Evolutionary conservation across 345 rosid genomes (phyloP), one percentile per base, ranked within the genome.

Genomic region (Hypericum androsaemum): DNA sequence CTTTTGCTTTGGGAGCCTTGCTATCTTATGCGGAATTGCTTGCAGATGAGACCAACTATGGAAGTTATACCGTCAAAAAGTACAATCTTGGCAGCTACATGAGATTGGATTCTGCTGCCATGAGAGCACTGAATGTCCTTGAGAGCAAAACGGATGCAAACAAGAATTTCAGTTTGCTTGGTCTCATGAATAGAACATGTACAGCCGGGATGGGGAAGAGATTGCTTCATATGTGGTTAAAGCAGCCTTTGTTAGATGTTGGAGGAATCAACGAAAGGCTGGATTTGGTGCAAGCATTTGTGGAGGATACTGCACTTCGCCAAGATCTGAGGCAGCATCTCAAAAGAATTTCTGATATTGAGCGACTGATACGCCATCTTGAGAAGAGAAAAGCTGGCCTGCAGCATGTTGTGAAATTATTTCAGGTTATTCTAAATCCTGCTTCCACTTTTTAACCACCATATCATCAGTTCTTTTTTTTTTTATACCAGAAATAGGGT

Each of bases 191-290:
- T 72, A 85, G 98, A 74, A 92, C 97, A 12, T 88, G 97, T 64
- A 85, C 98, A 37, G 86, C 88, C 70, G 98, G 98, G 14, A 92
- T 92, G 97, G 98, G 95, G 28, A 88, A 86, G 55, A 74, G 98
- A 66, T 71, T 92, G 68, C 81, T 92, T 73, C 94, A 85, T 65
- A 70, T 78, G 85, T 92, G 98, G 97, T 78, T 92, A 45, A 92
- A 88, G 65, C 95, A 88, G 70, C 98, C 98, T 67, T 79, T 92
- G 7, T 55, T 88, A 53, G 86, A 88, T 73, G 81, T 81, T 39
- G 58, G 70, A 15, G 85, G 78, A 77, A 88, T 92, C 62, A 85
- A 80, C 51, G 61, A 54, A 56, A 80, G 98, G 65, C 61, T 92
- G 43, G 94, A 92, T 70, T 64, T 88, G 67, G 98, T 88, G 42